Conservation (phyloP, 2,329 filamentous ascomycete species). For the Chaetoscypha palmicola region DNA sequence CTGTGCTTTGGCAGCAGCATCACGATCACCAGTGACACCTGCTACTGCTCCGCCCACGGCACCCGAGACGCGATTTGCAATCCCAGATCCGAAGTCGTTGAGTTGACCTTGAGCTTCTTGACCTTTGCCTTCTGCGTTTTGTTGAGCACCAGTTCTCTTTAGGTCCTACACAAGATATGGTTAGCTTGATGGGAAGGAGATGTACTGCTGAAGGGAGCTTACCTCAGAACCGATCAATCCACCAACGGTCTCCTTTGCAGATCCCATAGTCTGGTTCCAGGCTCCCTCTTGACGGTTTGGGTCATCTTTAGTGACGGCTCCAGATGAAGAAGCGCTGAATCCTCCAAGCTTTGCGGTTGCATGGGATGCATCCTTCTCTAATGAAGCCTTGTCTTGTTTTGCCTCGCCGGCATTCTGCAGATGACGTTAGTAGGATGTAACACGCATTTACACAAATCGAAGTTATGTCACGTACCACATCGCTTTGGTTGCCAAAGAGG, state of each 20-base stretch:
- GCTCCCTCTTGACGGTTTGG: constrained; percentile 63
- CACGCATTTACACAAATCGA: no score
- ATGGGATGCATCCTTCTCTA: constrained; percentile 69
- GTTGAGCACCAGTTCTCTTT: constrained; percentile 65
- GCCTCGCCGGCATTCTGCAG: constrained; percentile 27
- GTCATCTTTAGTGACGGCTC: constrained; percentile 65
- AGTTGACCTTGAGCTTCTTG: constrained; percentile 81
- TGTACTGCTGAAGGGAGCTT: constrained; percentile 19
- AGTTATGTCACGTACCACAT: constrained; percentile 51
- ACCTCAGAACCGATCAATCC: constrained; percentile 68
- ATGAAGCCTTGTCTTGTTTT: constrained; percentile 58
- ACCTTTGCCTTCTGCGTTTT: constrained; percentile 73
- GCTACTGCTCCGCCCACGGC: constrained; percentile 64
- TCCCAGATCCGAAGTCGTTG: constrained; percentile 63
- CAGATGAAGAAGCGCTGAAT: constrained; percentile 60
- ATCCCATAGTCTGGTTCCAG: constrained; percentile 86
- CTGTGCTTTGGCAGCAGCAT: constrained; percentile 58
- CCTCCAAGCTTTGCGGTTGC: constrained; percentile 68
- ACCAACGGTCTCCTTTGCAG: constrained; percentile 75
- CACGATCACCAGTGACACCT: constrained; percentile 63
- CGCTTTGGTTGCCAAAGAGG: constrained; percentile 63
- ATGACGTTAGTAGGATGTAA: neutral
- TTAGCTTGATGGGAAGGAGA: neutral
- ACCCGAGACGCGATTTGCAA: constrained; percentile 61
- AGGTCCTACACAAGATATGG: constrained; percentile 41